Evolutionary conservation across 2,329 filamentous ascomycete genomes (phyloP).

Genomic region (Neophaeococcomyces aloes): DNA sequence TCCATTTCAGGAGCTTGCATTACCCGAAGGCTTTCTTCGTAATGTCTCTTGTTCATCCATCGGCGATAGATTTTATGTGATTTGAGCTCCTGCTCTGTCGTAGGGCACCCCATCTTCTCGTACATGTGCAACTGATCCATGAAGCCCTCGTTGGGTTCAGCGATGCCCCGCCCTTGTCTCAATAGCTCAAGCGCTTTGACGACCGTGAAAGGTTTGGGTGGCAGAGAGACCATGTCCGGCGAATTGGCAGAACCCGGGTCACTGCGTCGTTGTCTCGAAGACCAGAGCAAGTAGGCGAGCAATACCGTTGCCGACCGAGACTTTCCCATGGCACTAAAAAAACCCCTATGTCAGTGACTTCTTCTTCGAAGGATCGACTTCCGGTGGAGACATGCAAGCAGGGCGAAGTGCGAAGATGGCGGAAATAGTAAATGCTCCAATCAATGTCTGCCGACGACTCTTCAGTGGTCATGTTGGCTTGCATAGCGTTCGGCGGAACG

Average conservation of each 20-base stretch:
- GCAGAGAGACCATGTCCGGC: conserved; percentile 37
- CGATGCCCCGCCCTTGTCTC: conserved; percentile 60
- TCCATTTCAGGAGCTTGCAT: conserved; percentile 67
- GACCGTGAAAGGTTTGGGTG: conserved; percentile 38
- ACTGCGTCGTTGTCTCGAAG: conserved; percentile 13
- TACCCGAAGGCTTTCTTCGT: conserved; percentile 57
- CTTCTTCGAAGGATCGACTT: not conserved
- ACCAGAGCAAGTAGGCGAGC: conserved; percentile 71
- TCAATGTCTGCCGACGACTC: no score
- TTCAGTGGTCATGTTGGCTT: no score
- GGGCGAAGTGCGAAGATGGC: no score
- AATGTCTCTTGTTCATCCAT: conserved; percentile 57
- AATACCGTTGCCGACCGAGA: conserved; percentile 79
- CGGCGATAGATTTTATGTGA: conserved; percentile 66
- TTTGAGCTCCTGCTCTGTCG: conserved; percentile 46
- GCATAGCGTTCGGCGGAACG: no score
- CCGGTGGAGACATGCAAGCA: not conserved
- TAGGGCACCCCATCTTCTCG: conserved; percentile 74
- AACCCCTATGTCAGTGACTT: conserved; percentile 12
- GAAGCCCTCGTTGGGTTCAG: conserved; percentile 85
- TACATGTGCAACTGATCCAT: conserved; percentile 80
- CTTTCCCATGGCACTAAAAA: conserved; percentile 82
- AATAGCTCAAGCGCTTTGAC: conserved; percentile 55
- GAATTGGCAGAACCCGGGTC: conserved; percentile 16
- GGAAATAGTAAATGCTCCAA: no score